Evolutionary conservation across 192 early-diverging fungal species (phyloP).

Genomic region (Hyaloraphidium curvatum): DNA sequence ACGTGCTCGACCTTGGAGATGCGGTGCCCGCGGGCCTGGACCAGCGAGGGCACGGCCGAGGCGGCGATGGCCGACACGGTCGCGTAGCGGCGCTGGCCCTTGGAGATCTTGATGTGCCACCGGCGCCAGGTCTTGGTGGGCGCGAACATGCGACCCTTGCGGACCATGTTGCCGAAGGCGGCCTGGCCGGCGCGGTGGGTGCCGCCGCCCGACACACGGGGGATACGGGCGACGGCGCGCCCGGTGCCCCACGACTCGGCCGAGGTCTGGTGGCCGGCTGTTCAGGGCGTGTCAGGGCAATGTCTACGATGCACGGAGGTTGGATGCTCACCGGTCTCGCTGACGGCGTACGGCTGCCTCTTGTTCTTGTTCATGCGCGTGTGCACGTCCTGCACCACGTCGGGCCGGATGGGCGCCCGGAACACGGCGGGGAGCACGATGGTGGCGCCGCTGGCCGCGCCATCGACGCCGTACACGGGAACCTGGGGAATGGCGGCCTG

Average conservation of each 20-base stretch:
- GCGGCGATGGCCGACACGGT: constrained; percentile 93
- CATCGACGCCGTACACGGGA: constrained; percentile 67
- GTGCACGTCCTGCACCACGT: constrained; percentile 88
- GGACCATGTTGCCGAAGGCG: constrained; percentile 99
- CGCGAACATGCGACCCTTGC: constrained; percentile 98
- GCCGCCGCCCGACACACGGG: constrained; percentile 89
- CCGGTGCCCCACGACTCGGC: constrained; percentile 93
- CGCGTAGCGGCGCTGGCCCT: constrained; percentile 96
- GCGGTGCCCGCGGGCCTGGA: constrained; percentile 92
- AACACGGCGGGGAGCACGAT: constrained; percentile 77
- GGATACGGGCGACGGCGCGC: constrained; percentile 98
- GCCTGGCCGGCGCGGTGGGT: constrained; percentile 95
- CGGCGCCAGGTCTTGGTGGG: constrained; percentile 99
- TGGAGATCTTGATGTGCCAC: constrained; percentile 98
- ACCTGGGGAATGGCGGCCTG: constrained; percentile 59
- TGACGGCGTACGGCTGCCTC: constrained; percentile 90
- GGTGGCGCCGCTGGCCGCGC: constrained; percentile 47
- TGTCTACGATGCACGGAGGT: too few relatives aligned
- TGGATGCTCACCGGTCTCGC: constrained; percentile 13
- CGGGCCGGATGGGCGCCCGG: constrained; percentile 89
- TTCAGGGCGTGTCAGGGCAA: too few relatives aligned
- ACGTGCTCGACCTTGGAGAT: constrained; percentile 81
- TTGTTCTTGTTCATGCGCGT: constrained; percentile 98
- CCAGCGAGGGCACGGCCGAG: constrained; percentile 71
- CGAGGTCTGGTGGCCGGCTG: constrained; percentile 97